Percentiles rank a stretch among this genome's conserved stretches.
Conservation (phyloP, 2,329 filamentous ascomycete genomes). For the Elsinoe necatrix region DNA sequence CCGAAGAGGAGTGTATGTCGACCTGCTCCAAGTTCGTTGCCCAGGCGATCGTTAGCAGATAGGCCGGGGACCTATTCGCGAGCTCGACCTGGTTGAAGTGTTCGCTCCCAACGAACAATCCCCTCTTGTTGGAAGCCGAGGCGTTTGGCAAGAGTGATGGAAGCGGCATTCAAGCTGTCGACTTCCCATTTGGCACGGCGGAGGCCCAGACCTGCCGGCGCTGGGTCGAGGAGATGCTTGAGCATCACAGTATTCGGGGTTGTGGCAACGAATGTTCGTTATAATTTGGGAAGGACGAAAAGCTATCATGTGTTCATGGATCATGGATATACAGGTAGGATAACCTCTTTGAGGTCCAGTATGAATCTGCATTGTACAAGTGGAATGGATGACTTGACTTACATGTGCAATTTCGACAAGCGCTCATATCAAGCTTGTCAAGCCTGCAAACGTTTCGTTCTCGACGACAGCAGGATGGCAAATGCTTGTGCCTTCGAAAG, state of each 20-base stretch:
- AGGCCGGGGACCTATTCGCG: neutral
- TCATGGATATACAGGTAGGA: neutral
- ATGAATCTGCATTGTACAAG: neutral
- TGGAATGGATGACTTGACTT: neutral
- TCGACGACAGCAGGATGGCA: neutral
- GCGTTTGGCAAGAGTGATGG: neutral
- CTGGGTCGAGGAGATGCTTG: constrained; percentile 6
- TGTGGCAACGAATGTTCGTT: neutral
- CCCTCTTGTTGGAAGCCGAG: neutral
- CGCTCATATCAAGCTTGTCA: constrained; percentile 2
- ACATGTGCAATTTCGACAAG: constrained; percentile 4
- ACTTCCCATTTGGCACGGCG: neutral
- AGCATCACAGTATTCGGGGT: neutral
- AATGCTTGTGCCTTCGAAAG: neutral
- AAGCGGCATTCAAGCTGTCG: neutral
- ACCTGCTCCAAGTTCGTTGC: neutral
- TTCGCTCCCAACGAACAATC: neutral
- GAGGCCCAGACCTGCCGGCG: neutral
- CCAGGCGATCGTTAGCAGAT: neutral
- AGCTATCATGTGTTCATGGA: neutral
- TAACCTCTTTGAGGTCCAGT: neutral
- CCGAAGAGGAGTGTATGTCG: neutral
- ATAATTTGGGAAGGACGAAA: neutral
- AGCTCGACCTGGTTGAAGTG: neutral
- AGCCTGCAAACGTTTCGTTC: neutral